A percentile compares a stretch with the other conserved stretches of the same genome.
Conservation (phyloP, 768 basidiomycete genomes). For the Antrodiella citrinella region DNA sequence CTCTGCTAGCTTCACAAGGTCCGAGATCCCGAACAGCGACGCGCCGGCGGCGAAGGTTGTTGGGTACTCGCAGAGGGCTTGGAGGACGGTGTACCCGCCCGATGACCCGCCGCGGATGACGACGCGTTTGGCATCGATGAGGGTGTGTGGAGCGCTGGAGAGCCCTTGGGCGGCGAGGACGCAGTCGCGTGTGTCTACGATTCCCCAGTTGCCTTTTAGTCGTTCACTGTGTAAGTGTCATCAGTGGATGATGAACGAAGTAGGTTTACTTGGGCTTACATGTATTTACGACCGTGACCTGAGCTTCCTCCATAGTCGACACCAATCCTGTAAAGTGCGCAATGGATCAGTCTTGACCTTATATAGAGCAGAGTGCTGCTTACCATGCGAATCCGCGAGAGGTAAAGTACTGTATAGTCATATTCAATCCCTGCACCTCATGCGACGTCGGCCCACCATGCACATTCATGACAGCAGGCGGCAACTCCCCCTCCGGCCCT, state of each 20-base stretch:
- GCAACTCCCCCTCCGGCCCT: slow-evolving; percentile 41
- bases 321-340: slow-evolving; percentile 40
- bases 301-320: slow-evolving; percentile 75
- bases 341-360: not conserved
- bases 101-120: slow-evolving; percentile 68
- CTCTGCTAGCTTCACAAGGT: slow-evolving; percentile 45
- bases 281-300: slow-evolving; percentile 65
- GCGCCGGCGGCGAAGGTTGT: slow-evolving; percentile 54
- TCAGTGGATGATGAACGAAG: not conserved
- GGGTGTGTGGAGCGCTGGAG: slow-evolving; percentile 33
- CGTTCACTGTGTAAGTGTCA: slow-evolving; percentile 28
- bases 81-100: slow-evolving; percentile 66
- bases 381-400: slow-evolving; percentile 71
- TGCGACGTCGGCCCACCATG: slow-evolving; percentile 69
- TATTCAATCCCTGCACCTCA: slow-evolving; percentile 38
- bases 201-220: slow-evolving; percentile 61
- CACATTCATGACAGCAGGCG: slow-evolving; percentile 55
- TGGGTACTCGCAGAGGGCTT: slow-evolving; percentile 32
- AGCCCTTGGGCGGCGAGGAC: slow-evolving; percentile 47
- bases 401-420: slow-evolving; percentile 59
- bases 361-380: slow-evolving; percentile 8
- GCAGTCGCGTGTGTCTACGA: slow-evolving; percentile 65
- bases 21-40: slow-evolving; percentile 62
- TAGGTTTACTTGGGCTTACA: slow-evolving; percentile 22
- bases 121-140: slow-evolving; percentile 56